Percentiles rank a stretch among this genome's conserved stretches.
phyloP scores from a whole-genome alignment of 257 asterid genomes.

The Solanum lycopersicoides region DNA sequence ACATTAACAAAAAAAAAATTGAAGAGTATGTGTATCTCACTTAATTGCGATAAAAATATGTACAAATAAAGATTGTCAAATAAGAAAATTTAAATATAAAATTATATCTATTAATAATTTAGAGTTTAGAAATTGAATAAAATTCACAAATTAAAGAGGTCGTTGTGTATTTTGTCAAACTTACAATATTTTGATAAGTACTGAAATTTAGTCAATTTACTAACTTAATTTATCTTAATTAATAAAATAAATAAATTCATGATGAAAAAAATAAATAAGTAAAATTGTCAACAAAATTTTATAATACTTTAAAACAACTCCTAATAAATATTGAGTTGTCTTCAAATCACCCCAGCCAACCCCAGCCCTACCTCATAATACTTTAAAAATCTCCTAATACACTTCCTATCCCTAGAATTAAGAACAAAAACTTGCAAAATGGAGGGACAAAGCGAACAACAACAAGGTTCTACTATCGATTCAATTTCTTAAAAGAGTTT shows the following conservation, averaged over 20 bases:
- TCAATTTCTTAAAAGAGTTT: not conserved
- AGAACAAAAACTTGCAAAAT: not conserved
- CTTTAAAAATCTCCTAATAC: not conserved
- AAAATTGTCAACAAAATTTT: not conserved
- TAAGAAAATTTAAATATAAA: not conserved
- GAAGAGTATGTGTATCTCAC: not conserved
- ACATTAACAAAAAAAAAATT: too few species aligned
- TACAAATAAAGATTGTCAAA: not conserved
- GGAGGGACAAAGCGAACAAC: not conserved
- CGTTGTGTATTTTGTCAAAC: not conserved
- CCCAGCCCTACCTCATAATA: not conserved
- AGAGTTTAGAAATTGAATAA: not conserved
- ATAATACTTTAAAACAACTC: not conserved
- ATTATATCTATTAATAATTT: not conserved
- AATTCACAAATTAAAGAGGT: not conserved
- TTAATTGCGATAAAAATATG: too few species aligned
- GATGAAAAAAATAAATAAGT: too few species aligned
- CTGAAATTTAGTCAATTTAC: not conserved
- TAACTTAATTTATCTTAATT: not conserved
- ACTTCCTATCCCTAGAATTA: not conserved
- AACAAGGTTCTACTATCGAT: not conserved
- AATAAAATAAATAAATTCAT: not conserved
- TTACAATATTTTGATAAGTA: not conserved
- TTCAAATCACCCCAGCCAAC: not conserved
- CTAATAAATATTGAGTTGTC: not conserved